Evolutionary conservation across 140 eudicot genomes (phyloP).

Genomic region (Eryngium alpinum): DNA sequence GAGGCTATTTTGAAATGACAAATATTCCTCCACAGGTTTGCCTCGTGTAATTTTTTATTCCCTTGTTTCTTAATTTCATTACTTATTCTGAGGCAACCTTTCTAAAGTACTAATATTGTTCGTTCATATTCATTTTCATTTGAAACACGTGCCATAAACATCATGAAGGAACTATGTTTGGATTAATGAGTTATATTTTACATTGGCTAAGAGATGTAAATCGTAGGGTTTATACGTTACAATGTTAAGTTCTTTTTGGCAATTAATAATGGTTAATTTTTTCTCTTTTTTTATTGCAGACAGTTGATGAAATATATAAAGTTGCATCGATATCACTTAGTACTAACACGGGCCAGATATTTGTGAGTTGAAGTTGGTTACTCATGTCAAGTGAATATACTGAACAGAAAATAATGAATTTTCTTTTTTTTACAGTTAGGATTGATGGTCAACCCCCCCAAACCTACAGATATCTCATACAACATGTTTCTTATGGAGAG

Average conservation of each 20-base stretch:
- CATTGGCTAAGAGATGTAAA: too few species aligned
- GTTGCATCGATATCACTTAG: slow-evolving; percentile 93
- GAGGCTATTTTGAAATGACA: slow-evolving; percentile 98
- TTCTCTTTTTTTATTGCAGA: slow-evolving; percentile 41
- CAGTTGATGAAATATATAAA: slow-evolving; percentile 95
- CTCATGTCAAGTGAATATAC: background rate
- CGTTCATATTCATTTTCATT: too few species aligned
- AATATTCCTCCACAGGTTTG: slow-evolving; percentile 84
- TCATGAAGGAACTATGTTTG: too few species aligned
- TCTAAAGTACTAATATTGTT: background rate
- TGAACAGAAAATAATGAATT: background rate
- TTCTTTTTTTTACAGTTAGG: slow-evolving; percentile 57
- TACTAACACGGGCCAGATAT: slow-evolving; percentile 90
- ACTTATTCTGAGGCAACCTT: background rate
- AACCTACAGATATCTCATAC: slow-evolving; percentile 90
- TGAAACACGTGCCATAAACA: too few species aligned
- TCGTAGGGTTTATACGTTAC: too few species aligned
- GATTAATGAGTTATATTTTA: too few species aligned
- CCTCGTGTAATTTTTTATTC: background rate
- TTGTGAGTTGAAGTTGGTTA: slow-evolving; percentile 45
- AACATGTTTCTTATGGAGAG: slow-evolving; percentile 69
- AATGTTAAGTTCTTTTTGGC: too few species aligned
- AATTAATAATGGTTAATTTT: background rate
- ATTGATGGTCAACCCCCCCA: slow-evolving; percentile 86
- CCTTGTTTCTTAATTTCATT: background rate